A percentile compares a stretch with the other conserved stretches of the same genome.
phyloP scores from a whole-genome alignment of 2,329 filamentous ascomycete genomes.

The Phaeosphaeriaceae sp. region DNA sequence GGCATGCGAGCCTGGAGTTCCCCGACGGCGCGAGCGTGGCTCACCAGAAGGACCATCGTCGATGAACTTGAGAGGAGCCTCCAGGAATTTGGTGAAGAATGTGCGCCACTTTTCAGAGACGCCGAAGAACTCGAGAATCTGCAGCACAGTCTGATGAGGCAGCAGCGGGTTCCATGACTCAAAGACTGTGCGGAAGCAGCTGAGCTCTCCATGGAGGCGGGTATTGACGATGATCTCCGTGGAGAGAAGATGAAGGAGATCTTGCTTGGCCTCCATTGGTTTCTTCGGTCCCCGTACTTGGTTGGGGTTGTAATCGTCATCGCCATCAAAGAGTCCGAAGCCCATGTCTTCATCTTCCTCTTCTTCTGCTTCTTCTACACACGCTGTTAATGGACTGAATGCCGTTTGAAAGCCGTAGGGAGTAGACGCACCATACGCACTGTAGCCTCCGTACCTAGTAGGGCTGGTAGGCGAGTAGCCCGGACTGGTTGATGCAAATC shows the following conservation, averaged over 20 bases:
- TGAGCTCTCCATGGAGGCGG: slow-evolving; percentile 35
- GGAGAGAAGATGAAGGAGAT: slow-evolving; percentile 38
- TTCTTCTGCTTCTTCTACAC: slow-evolving; percentile 6
- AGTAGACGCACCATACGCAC: too few species aligned
- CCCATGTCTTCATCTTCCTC: slow-evolving; percentile 8
- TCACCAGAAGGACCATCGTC: slow-evolving; percentile 40
- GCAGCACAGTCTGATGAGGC: slow-evolving; percentile 55
- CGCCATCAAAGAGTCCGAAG: slow-evolving; percentile 2
- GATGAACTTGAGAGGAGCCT: slow-evolving; percentile 56
- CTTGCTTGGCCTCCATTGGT: slow-evolving; percentile 41
- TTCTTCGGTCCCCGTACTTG: slow-evolving; percentile 19
- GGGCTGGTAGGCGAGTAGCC: background rate
- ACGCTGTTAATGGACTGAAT: too few species aligned
- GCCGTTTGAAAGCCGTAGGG: too few species aligned
- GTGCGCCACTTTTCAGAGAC: slow-evolving; percentile 52
- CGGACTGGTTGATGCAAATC: background rate
- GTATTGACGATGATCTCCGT: slow-evolving; percentile 44
- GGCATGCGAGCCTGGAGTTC: slow-evolving; percentile 56
- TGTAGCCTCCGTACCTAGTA: background rate
- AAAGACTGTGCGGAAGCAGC: slow-evolving; percentile 42
- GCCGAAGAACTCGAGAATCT: slow-evolving; percentile 55
- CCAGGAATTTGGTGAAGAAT: slow-evolving; percentile 57
- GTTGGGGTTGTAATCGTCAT: background rate
- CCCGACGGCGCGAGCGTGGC: slow-evolving; percentile 52
- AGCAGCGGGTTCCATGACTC: slow-evolving; percentile 46